These are phyloP conservation scores for Orbilia javanica DNA, from an alignment of 2,329 filamentous ascomycete genomes.

Conservation along the genomic window DNA sequence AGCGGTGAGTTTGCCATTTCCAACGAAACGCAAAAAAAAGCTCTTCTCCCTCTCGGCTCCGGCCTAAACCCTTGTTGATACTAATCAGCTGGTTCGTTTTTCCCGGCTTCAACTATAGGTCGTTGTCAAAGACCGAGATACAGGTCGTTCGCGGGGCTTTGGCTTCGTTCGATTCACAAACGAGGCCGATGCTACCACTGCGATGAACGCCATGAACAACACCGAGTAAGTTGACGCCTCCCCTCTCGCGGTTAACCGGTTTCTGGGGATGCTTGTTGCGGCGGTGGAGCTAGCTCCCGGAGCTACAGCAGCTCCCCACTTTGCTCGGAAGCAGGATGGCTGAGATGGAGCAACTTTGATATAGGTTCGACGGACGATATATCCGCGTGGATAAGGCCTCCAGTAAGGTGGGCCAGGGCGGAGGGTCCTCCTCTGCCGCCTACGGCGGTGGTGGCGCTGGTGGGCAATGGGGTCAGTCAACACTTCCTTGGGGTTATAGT, in stretches of 20 bases:
- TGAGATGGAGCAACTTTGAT: constrained; percentile 60
- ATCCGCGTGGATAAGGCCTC: constrained; percentile 76
- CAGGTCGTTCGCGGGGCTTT: constrained; percentile 94
- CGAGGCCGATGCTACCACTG: constrained; percentile 80
- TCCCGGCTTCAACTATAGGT: constrained; percentile 72
- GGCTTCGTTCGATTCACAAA: constrained; percentile 91
- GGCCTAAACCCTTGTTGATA: constrained; percentile 57
- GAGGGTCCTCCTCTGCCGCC: constrained; percentile 20
- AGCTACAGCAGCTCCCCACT: constrained; percentile 51
- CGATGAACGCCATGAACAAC: constrained; percentile 80
- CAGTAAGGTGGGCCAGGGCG: constrained; percentile 67
- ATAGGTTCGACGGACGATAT: constrained; percentile 88
- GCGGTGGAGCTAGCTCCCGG: constrained; percentile 57
- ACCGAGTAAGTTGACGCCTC: constrained; percentile 77
- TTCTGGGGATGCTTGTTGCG: constrained; percentile 36
- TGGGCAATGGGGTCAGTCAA: constrained; percentile 56
- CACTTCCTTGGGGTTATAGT: constrained; percentile 53
- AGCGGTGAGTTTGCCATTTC: constrained; percentile 77
- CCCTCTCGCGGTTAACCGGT: constrained; percentile 3
- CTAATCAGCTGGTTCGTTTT: constrained; percentile 56
- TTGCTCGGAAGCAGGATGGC: constrained; percentile 50
- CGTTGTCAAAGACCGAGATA: constrained; percentile 97
- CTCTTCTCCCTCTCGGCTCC: constrained; percentile 53
- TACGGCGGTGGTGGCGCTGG: constrained; percentile 35
- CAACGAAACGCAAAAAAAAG: constrained; percentile 53